A percentile compares a stretch with the other conserved stretches of the same genome.
Conservation (phyloP, 2,329 filamentous ascomycete genomes). For the Penicillium polonicum region DNA sequence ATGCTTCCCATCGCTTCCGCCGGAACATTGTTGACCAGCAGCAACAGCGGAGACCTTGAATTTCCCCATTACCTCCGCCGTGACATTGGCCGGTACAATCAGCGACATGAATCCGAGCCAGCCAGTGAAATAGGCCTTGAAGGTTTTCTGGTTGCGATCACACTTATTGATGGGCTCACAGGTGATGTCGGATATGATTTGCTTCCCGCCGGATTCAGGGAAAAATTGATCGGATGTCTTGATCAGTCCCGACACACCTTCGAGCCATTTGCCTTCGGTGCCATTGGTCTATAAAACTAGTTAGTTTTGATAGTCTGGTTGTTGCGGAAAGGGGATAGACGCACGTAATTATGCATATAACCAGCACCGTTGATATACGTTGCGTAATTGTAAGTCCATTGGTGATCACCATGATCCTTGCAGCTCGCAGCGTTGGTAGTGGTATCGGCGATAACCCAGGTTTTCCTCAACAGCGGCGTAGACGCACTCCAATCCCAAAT, state of each 20-base stretch:
- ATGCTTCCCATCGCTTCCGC: constrained; percentile 48
- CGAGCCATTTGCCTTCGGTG: constrained; percentile 51
- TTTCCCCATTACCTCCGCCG: constrained; percentile 53
- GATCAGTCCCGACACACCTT: constrained; percentile 55
- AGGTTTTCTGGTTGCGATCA: constrained; percentile 66
- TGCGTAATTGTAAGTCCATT: constrained; percentile 66
- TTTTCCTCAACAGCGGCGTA: constrained; percentile 58
- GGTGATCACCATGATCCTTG: constrained; percentile 59
- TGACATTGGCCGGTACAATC: constrained; percentile 56
- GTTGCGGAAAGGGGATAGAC: neutral
- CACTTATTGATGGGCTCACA: constrained; percentile 62
- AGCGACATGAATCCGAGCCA: constrained; percentile 61
- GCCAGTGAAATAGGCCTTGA: constrained; percentile 66
- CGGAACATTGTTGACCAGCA: constrained; percentile 61
- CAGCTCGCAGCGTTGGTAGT: constrained; percentile 58
- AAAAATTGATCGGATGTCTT: constrained; percentile 51
- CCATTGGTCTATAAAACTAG: constrained; percentile 46
- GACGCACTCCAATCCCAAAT: constrained; percentile 60
- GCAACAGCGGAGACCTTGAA: constrained; percentile 57
- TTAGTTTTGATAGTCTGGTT: constrained; percentile 27
- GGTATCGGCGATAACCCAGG: constrained; percentile 63
- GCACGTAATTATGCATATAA: constrained; percentile 61
- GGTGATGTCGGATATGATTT: constrained; percentile 61
- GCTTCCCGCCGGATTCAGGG: constrained; percentile 41
- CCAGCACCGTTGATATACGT: constrained; percentile 59